phyloP scores from a whole-genome alignment of 257 asterid species.

The Capsicum pubescens region DNA sequence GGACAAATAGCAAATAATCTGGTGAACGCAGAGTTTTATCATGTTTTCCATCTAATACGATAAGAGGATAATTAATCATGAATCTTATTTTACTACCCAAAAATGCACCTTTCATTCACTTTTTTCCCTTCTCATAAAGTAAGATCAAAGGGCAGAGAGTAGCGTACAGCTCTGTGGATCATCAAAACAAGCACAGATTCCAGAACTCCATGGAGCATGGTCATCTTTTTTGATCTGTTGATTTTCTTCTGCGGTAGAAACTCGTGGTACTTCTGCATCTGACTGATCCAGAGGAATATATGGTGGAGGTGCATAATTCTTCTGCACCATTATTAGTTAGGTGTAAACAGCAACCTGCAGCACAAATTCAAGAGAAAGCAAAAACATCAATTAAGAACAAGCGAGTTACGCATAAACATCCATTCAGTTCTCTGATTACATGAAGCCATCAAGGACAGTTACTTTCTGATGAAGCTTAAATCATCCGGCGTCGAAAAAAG shows the following conservation, averaged over 20 bases:
- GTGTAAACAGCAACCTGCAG: slow-evolving; percentile 20
- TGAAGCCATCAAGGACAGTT: not conserved
- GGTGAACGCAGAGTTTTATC: slow-evolving; percentile 11
- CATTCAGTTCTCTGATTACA: slow-evolving; percentile 20
- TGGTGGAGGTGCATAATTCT: slow-evolving; percentile 75
- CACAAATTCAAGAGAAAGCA: not conserved
- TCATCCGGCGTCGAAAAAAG: not conserved
- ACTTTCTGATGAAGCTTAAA: not conserved
- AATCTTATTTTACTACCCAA: slow-evolving; percentile 40
- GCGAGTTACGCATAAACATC: not conserved
- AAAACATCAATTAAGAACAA: not conserved
- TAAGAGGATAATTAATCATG: slow-evolving; percentile 17
- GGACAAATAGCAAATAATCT: not conserved
- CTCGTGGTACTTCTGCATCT: slow-evolving; percentile 54
- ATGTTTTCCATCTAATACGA: not conserved
- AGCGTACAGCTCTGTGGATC: slow-evolving; percentile 94
- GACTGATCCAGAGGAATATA: slow-evolving; percentile 76
- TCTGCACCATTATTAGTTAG: slow-evolving; percentile 46
- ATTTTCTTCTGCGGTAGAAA: slow-evolving; percentile 40
- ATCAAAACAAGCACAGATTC: slow-evolving; percentile 97
- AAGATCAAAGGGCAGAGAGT: slow-evolving; percentile 65
- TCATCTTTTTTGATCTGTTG: slow-evolving; percentile 41
- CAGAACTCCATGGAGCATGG: slow-evolving; percentile 83
- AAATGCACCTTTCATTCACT: slow-evolving; percentile 58
- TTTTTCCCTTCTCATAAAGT: slow-evolving; percentile 64